Conservation (phyloP, 2,329 filamentous ascomycete species). For the Aureobasidium subglaciale region DNA sequence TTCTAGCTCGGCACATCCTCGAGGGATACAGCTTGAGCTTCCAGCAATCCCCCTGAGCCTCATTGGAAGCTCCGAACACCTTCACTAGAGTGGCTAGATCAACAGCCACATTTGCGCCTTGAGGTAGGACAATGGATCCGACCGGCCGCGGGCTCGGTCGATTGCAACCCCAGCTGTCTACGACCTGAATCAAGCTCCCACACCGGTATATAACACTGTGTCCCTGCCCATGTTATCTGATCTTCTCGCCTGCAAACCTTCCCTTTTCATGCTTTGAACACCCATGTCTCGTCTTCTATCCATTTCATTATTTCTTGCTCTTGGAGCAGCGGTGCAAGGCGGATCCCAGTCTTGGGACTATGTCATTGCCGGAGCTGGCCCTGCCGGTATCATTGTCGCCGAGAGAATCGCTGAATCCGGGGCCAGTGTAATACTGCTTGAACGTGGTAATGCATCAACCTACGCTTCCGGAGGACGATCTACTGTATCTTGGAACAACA, state of each 20-base stretch:
- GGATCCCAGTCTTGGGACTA: constrained; percentile 10
- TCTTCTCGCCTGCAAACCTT: neutral
- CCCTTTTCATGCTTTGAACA: neutral
- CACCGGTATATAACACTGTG: neutral
- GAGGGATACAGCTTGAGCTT: too few relatives aligned
- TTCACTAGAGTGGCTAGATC: too few relatives aligned
- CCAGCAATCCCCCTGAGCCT: too few relatives aligned
- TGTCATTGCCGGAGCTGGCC: constrained; percentile 46
- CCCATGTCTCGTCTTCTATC: neutral
- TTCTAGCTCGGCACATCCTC: too few relatives aligned
- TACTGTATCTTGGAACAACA: constrained; percentile 27
- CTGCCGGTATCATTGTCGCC: constrained; percentile 47
- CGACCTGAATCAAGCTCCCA: neutral
- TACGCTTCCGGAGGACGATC: neutral
- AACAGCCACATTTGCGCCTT: neutral
- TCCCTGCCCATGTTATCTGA: neutral
- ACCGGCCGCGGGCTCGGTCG: neutral
- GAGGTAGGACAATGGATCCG: neutral
- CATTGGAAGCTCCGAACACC: too few relatives aligned
- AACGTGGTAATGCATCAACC: constrained; percentile 41
- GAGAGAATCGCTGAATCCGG: constrained; percentile 46
- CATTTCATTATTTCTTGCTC: neutral
- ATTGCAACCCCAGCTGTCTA: neutral
- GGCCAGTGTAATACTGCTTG: constrained; percentile 46
- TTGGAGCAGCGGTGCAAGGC: neutral